Conservation (phyloP, 148 eudicot species). For the Nepenthes gracilis region DNA sequence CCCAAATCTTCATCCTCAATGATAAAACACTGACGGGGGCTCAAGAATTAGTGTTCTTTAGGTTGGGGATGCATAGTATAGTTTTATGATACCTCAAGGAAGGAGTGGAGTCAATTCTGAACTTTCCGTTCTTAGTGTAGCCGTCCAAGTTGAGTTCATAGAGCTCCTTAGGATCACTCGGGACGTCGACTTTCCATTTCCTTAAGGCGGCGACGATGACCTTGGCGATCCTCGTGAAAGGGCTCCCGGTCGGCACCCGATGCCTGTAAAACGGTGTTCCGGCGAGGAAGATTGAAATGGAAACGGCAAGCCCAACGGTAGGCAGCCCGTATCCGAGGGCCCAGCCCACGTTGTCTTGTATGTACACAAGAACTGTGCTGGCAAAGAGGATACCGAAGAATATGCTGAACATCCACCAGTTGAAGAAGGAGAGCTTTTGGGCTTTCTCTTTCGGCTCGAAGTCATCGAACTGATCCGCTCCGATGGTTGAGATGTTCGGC, state of each 20-base stretch:
- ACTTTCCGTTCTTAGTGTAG: constrained; percentile 38
- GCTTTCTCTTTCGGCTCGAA: constrained; percentile 64
- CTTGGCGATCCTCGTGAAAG: constrained; percentile 61
- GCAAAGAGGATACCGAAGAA: constrained; percentile 78
- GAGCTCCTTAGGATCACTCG: constrained; percentile 53
- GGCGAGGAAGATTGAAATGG: constrained; percentile 46
- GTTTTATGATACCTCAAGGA: constrained; percentile 27
- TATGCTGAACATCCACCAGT: constrained; percentile 92
- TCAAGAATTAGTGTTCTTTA: background rate
- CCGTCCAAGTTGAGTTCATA: constrained; percentile 51
- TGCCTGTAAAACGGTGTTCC: constrained; percentile 67
- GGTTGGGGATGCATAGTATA: background rate
- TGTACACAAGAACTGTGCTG: constrained; percentile 63
- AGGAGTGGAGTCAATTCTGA: constrained; percentile 50
- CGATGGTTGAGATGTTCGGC: constrained; percentile 79
- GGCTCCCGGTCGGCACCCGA: constrained; percentile 51
- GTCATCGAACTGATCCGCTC: constrained; percentile 75
- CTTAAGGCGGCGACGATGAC: constrained; percentile 57
- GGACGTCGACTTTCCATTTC: constrained; percentile 33
- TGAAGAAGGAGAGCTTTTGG: constrained; percentile 72
- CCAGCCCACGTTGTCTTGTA: constrained; percentile 89
- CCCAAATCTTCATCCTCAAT: no score
- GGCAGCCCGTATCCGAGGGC: constrained; percentile 73
- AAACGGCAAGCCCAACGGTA: constrained; percentile 47
- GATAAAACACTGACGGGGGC: no score